These are phyloP conservation scores for Odontarrhena argentea DNA, from an alignment of 345 rosid species.

Conservation along the genomic window DNA sequence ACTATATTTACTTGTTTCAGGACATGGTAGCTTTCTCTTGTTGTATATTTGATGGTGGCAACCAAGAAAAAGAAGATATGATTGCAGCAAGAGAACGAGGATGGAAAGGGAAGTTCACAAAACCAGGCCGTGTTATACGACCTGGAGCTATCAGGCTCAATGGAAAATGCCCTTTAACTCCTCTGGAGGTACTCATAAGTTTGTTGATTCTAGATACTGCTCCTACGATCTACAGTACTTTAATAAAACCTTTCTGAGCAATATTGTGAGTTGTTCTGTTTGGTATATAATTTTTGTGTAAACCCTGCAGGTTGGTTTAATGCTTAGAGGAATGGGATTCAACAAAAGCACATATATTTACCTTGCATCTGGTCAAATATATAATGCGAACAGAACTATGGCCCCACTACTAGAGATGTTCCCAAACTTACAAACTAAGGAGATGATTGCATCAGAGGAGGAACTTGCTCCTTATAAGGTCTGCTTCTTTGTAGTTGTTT, in stretches of 20 bases:
- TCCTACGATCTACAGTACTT: slow-evolving; percentile 11
- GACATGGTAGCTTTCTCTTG: slow-evolving; percentile 99
- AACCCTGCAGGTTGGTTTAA: slow-evolving; percentile 78
- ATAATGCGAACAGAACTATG: slow-evolving; percentile 87
- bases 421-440: slow-evolving; percentile 89
- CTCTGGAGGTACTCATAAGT: slow-evolving; percentile 72
- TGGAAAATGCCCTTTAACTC: slow-evolving; percentile 98
- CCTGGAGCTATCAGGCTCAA: slow-evolving; percentile 97
- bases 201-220: slow-evolving; percentile 19
- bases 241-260: slow-evolving; percentile 21
- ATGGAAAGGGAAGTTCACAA: slow-evolving; percentile 98
- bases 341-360: slow-evolving; percentile 75
- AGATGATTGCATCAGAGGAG: slow-evolving; percentile 77
- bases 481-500: slow-evolving; percentile 15
- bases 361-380: slow-evolving; percentile 96
- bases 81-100: slow-evolving; percentile 92
- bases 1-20: slow-evolving; percentile 45
- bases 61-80: slow-evolving; percentile 85
- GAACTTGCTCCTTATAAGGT: slow-evolving; percentile 94
- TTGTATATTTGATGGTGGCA: slow-evolving; percentile 96
- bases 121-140: slow-evolving; percentile 93
- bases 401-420: slow-evolving; percentile 94
- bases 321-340: slow-evolving; percentile 99
- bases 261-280: slow-evolving; percentile 9
- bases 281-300: slow-evolving; percentile 30